Conservation (phyloP, 257 asterid genomes). For the Nicotiana tomentosiformis region DNA sequence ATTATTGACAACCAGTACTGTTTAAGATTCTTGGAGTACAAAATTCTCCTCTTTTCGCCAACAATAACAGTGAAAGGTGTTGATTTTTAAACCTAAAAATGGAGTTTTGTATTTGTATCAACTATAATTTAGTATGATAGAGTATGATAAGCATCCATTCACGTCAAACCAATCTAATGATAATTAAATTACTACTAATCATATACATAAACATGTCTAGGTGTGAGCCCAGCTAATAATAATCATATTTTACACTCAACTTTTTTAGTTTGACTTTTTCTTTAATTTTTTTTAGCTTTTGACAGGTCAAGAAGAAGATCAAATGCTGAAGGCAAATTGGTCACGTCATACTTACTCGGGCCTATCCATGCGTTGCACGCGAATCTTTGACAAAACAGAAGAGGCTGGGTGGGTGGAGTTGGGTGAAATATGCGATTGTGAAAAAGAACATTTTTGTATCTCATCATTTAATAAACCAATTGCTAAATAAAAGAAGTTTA, state of each 20-base stretch:
- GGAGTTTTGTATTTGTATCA: background rate
- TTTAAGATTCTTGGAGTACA: background rate
- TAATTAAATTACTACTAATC: conserved; percentile 14
- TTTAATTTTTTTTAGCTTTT: background rate
- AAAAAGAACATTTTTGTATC: background rate
- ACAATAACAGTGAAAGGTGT: conserved; percentile 12
- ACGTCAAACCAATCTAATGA: conserved; percentile 14
- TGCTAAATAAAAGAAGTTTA: background rate
- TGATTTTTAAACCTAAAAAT: background rate
- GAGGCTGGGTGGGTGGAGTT: conserved; percentile 13
- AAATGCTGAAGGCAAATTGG: conserved; percentile 18
- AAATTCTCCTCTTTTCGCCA: conserved; percentile 6
- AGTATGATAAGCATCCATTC: background rate
- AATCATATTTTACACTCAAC: background rate
- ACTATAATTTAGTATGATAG: background rate
- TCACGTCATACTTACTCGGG: conserved; percentile 30
- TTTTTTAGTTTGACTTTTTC: background rate
- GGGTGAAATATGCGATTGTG: background rate
- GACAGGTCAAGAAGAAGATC: conserved; percentile 4
- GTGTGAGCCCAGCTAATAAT: background rate
- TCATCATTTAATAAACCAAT: conserved; percentile 20
- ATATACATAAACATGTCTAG: conserved; percentile 3
- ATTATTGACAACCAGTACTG: background rate
- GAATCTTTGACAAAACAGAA: conserved; percentile 33
- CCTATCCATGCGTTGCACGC: conserved; percentile 37